Evolutionary conservation across 73 alveolate genomes (phyloP), one percentile per base, ranked within the genome.

Genomic region (Urostyla sp.): DNA sequence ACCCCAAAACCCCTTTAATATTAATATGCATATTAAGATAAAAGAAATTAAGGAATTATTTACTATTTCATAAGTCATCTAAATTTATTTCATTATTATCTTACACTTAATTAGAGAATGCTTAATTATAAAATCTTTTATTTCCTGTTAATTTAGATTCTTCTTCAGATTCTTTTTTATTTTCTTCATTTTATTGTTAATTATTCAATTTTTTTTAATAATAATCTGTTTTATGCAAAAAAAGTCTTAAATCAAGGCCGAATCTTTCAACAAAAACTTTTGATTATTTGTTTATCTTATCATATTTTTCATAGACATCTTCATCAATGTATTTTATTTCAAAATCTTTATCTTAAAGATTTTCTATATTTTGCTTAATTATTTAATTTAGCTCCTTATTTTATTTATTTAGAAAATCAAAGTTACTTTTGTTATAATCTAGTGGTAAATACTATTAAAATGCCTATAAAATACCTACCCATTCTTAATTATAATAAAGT

Each of bases 381-480:
- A 18, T 18, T 45, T 56, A 24, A 6, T 36, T 35, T 6, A 27
- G 5, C 4, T 18, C 69, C 40, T 34, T 21, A 58, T 75, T 35
- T 10, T 28, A 10, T 27, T 75, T 75, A 23, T 55, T 53, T 23
- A 59, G 74, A 35, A 1, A 20, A 23, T 40, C 58, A 37, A 44
- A 56, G 30, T 69, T 37, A 49, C 49, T 27, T 8, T 54, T 45
- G 20, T 46, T 28, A 24, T 24, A 67, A 24, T 34, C 30, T 16
- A 75, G 43, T 4, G 87, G 87, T 28, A 75, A 44, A 10, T 27
- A 0, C 4, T 30, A 6, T 40, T 75, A 24, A 35, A 90, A 77
- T 20, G 77, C 75, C 36, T 75, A 57, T 43, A 84, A 27, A 5
- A 89, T 67, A 10, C 80, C 90, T 1, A 89, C 27, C 95, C 95